Conservation (phyloP, 2,329 filamentous ascomycete genomes). For the Scorias spongiosa region DNA sequence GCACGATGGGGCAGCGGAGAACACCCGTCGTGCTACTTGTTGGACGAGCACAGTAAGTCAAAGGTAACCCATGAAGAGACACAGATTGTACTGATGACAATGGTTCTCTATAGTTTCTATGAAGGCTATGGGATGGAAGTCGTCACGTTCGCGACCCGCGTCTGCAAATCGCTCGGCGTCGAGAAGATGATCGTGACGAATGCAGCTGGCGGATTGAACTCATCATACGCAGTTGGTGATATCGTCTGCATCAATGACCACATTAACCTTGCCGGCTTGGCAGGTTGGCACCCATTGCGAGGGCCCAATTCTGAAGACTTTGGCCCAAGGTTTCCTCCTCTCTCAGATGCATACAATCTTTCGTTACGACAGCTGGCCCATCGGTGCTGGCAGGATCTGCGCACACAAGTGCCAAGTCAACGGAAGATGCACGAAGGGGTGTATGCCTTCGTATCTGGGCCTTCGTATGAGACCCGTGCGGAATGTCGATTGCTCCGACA, state of each 20-base stretch:
- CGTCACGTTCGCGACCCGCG: constrained; percentile 48
- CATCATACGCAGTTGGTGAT: constrained; percentile 48
- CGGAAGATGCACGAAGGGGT: constrained; percentile 47
- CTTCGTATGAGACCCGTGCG: constrained; percentile 50
- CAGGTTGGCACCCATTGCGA: constrained; percentile 45
- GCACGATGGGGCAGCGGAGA: constrained; percentile 37
- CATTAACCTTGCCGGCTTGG: constrained; percentile 47
- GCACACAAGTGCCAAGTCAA: constrained; percentile 26
- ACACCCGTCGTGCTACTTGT: constrained; percentile 48
- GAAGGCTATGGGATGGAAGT: constrained; percentile 50
- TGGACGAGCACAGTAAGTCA: constrained; percentile 47
- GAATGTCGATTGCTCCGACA: constrained; percentile 47
- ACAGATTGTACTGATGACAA: background rate
- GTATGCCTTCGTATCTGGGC: constrained; percentile 50
- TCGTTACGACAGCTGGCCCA: constrained; percentile 43
- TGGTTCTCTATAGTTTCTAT: constrained; percentile 40
- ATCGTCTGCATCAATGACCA: constrained; percentile 53
- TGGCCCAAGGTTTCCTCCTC: constrained; percentile 45
- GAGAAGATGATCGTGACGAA: constrained; percentile 51
- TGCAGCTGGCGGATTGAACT: constrained; percentile 50
- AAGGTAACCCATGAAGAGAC: too few species aligned
- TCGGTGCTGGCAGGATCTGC: constrained; percentile 39
- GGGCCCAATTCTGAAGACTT: constrained; percentile 49
- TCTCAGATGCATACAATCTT: constrained; percentile 53
- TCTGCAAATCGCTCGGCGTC: constrained; percentile 47